Evolutionary conservation across 352 stramenopile genomes (phyloP).

Genomic region (Globisporangium spinosum): DNA sequence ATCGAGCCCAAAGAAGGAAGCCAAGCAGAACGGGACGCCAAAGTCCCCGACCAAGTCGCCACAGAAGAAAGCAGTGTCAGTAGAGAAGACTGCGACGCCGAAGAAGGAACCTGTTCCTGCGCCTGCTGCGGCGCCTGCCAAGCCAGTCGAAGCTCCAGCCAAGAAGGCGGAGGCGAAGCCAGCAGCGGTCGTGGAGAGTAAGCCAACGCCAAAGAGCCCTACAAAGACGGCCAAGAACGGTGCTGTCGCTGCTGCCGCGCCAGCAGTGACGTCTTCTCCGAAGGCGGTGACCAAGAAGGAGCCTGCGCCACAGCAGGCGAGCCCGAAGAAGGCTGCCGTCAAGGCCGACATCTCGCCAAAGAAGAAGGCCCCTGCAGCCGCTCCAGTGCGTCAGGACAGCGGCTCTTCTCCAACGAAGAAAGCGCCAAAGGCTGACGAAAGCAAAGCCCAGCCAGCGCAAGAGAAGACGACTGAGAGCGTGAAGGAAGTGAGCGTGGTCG

Average conservation of each 20-base stretch:
- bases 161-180: slow-evolving; percentile 17
- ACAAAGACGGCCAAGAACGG: slow-evolving; percentile 18
- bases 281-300: slow-evolving; percentile 14
- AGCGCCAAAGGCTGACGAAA: slow-evolving; percentile 4
- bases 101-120: slow-evolving; percentile 9
- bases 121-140: neutral
- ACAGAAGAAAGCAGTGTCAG: slow-evolving; percentile 17
- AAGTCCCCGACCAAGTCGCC: slow-evolving; percentile 21
- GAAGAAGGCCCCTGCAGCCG: slow-evolving; percentile 3
- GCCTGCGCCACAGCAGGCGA: slow-evolving; percentile 8
- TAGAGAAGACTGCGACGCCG: neutral
- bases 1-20: slow-evolving; percentile 17
- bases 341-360: slow-evolving; percentile 11
- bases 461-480: slow-evolving; percentile 12
- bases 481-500: slow-evolving; percentile 32
- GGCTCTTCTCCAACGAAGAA: slow-evolving; percentile 13
- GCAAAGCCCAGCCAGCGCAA: neutral
- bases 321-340: slow-evolving; percentile 8
- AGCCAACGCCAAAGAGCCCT: slow-evolving; percentile 13
- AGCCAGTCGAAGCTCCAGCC: neutral
- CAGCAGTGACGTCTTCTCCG: neutral
- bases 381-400: slow-evolving; percentile 3
- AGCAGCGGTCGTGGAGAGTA: slow-evolving; percentile 11
- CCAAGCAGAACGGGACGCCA: slow-evolving; percentile 18
- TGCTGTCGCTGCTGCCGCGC: neutral